Base-by-base conservation (phyloP, 1,284 basidiomycete genomes). In the Marasmius tenuissimus region DNA sequence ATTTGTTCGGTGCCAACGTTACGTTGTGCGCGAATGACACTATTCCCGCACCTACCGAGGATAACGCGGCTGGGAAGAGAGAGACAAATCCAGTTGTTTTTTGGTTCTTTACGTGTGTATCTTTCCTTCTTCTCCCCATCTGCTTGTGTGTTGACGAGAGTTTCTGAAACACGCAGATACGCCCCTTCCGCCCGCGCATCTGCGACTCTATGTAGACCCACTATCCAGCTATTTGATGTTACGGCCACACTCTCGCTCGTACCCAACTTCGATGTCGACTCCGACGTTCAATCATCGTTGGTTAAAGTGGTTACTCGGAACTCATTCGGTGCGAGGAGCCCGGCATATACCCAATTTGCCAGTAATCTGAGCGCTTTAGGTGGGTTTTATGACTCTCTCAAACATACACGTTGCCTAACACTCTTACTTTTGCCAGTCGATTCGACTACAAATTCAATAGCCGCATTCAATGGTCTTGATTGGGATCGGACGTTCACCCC, bases 31-130 rank as follows among this genome's bases (percentile, higher is more conserved):
- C 70, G 20, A 70, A 75, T 61, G 72, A 2, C 62, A 27, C 27
- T 4, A 27, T 27, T 27, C 27, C 4, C 4, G 27, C 27, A 27
- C 27, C 27, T 27, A 27, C 27, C 27, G 27, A 27, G 4, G 2
- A 2, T 4, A 27, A 27, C 4, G 2, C 27, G 27, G 27, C 27
- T 27, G 63, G 66, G 4, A 71, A 75, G 0, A 65, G 70, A 5
- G 74, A 79, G 54, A 82, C 81, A 48, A 75, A 71, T 12, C 82
- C 83, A 0, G 75, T 83, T n/a, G 73, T 83, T 8, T 84, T 85
- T 69, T 85, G 84, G 84, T 83, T 83, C 67, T 84, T 85, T 70
- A 77, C 78, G 65, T 81, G 68, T 62, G 75, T 67, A 16, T 27
- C 27, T 27, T 27, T 16, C 56, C 39, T 18, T 45, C 33, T 34